A percentile compares a stretch with the other conserved stretches of the same genome.
Evolutionary conservation across 805 yeast species (phyloP).

Genomic region (Cyberlindnera meyerae): DNA sequence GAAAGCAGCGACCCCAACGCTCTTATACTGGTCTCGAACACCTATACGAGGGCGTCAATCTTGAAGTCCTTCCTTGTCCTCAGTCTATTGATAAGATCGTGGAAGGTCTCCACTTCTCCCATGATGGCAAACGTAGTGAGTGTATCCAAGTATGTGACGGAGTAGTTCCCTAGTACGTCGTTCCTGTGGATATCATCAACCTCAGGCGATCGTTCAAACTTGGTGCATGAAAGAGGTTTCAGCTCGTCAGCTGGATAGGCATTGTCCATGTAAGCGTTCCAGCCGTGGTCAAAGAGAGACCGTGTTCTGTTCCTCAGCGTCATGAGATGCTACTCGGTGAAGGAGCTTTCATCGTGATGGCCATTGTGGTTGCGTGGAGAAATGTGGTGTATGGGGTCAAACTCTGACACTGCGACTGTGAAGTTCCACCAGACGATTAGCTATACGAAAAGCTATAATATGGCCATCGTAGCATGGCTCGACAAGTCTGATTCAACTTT

Average conservation of each 20-base stretch:
- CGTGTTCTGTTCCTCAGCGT: slow-evolving; percentile 41
- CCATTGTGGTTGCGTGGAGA: too few relatives aligned
- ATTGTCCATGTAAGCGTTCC: slow-evolving; percentile 58
- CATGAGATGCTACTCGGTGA: slow-evolving; percentile 26
- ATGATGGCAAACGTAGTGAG: slow-evolving; percentile 74
- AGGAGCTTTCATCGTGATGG: slow-evolving; percentile 8
- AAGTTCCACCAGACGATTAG: too few relatives aligned
- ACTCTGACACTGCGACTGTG: too few relatives aligned
- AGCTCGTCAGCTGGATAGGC: slow-evolving; percentile 86
- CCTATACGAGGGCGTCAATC: slow-evolving; percentile 67
- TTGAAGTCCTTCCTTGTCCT: slow-evolving; percentile 6
- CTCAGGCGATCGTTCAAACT: slow-evolving; percentile 60
- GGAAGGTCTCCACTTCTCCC: slow-evolving; percentile 56
- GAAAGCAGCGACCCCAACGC: slow-evolving; percentile 78
- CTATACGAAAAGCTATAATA: too few relatives aligned
- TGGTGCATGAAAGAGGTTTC: slow-evolving; percentile 64
- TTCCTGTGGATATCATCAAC: slow-evolving; percentile 54
- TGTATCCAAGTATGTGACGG: slow-evolving; percentile 74
- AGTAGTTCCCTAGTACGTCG: slow-evolving; percentile 82
- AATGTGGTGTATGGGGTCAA: too few relatives aligned
- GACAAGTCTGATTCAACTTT: too few relatives aligned
- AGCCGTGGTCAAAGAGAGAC: slow-evolving; percentile 65
- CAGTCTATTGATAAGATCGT: slow-evolving; percentile 35
- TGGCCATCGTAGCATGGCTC: too few relatives aligned
- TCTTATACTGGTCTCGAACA: slow-evolving; percentile 81